Conservation (phyloP, 306 rosid species). For the Inga oerstediana region DNA sequence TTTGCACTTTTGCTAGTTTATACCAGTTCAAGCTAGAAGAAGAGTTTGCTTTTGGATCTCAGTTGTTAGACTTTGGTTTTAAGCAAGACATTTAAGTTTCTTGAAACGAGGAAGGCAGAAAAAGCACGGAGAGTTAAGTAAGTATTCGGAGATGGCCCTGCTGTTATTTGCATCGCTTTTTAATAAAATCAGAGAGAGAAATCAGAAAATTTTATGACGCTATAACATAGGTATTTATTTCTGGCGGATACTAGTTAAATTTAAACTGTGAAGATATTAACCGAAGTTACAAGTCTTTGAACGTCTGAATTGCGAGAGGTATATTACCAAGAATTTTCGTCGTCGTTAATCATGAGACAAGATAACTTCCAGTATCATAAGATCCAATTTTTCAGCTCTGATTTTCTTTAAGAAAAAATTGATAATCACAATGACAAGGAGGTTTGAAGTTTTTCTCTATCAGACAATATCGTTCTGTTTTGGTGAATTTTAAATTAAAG, state of each 20-base stretch:
- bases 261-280: background rate
- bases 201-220: background rate
- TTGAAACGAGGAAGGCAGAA: background rate
- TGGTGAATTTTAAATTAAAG: background rate
- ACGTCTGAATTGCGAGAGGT: constrained; percentile 14
- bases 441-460: background rate
- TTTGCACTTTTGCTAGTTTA: background rate
- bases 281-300: constrained; percentile 11
- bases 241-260: background rate
- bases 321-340: background rate
- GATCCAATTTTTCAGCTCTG: constrained; percentile 6
- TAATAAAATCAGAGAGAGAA: background rate
- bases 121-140: constrained; percentile 8
- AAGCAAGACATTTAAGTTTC: constrained; percentile 21
- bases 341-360: background rate
- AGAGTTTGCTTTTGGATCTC: background rate
- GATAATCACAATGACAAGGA: background rate
- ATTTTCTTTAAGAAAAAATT: background rate
- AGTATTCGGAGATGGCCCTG: constrained; percentile 2
- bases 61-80: constrained; percentile 24
- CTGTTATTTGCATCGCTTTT: background rate
- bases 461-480: background rate
- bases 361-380: background rate
- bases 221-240: constrained; percentile 3
- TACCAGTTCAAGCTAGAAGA: background rate